These are phyloP conservation scores for Phytophthora hibernalis DNA, from an alignment of 352 stramenopile genomes.

Conservation along the genomic window DNA sequence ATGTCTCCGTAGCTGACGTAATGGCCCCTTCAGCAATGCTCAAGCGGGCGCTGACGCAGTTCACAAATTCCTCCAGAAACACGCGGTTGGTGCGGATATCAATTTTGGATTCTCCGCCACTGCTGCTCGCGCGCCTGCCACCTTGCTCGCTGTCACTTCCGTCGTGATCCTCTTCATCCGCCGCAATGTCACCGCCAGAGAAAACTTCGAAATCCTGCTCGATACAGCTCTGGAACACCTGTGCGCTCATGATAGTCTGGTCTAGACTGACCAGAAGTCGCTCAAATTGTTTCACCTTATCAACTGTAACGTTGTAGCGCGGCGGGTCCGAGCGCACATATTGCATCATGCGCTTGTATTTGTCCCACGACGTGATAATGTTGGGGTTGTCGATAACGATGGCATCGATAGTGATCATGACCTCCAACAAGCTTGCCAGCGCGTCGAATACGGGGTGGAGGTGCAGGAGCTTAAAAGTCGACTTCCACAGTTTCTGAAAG, in stretches of 20 bases:
- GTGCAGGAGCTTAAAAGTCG: conserved; percentile 89
- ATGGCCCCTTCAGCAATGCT: conserved; percentile 72
- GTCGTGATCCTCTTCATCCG: conserved; percentile 71
- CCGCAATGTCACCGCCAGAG: conserved; percentile 58
- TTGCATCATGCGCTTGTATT: conserved; percentile 93
- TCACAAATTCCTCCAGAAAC: conserved; percentile 88
- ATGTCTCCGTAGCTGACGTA: conserved; percentile 89
- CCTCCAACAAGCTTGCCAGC: conserved; percentile 76
- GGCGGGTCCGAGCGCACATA: conserved; percentile 85
- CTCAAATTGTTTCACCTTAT: conserved; percentile 89
- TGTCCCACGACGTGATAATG: conserved; percentile 88
- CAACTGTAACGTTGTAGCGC: conserved; percentile 84
- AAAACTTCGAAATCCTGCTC: conserved; percentile 92
- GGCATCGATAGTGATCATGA: conserved; percentile 91
- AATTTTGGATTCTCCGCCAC: conserved; percentile 75
- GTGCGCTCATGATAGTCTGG: conserved; percentile 88
- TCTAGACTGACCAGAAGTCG: conserved; percentile 87
- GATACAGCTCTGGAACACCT: conserved; percentile 89
- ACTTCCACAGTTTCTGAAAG: conserved; percentile 90
- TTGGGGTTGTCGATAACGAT: conserved; percentile 90
- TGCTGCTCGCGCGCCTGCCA: conserved; percentile 55
- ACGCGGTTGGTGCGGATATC: conserved; percentile 86
- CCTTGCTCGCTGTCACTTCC: conserved; percentile 61
- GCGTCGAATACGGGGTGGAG: conserved; percentile 84
- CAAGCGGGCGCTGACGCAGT: conserved; percentile 81